These are phyloP conservation scores for Trifolium subterraneum DNA, from an alignment of 306 rosid species.

Conservation along the genomic window DNA sequence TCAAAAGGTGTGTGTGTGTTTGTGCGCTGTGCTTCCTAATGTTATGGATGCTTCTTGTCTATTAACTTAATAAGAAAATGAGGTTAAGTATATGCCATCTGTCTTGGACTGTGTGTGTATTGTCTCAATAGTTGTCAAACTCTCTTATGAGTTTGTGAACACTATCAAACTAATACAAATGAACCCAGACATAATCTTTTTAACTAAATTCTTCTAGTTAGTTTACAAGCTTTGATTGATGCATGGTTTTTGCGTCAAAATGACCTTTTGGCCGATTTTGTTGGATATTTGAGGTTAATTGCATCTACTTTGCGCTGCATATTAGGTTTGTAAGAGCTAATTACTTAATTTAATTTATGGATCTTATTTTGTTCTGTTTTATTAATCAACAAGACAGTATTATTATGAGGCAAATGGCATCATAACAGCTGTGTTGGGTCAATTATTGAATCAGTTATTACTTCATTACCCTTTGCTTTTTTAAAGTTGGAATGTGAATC, in stretches of 20 bases:
- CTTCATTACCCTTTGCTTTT: neutral
- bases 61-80: constrained; percentile 4
- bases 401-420: neutral
- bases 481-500: constrained; percentile 16
- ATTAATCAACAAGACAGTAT: neutral
- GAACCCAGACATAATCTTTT: neutral
- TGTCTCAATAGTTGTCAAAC: neutral
- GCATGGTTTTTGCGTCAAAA: neutral
- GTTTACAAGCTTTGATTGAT: neutral
- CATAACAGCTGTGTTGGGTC: neutral
- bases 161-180: neutral
- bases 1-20: neutral
- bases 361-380: neutral
- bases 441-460: neutral
- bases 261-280: neutral
- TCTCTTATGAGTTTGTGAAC: neutral
- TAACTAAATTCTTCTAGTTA: neutral
- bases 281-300: neutral
- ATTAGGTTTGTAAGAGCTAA: neutral
- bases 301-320: neutral
- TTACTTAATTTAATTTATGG: neutral
- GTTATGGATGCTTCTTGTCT: neutral
- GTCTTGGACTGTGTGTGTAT: neutral
- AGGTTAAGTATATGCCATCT: neutral
- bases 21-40: neutral